A percentile compares a stretch with the other conserved stretches of the same genome.
These are phyloP conservation scores for Tulasnella calospora DNA, from an alignment of 768 basidiomycete genomes.

Conservation along the genomic window DNA sequence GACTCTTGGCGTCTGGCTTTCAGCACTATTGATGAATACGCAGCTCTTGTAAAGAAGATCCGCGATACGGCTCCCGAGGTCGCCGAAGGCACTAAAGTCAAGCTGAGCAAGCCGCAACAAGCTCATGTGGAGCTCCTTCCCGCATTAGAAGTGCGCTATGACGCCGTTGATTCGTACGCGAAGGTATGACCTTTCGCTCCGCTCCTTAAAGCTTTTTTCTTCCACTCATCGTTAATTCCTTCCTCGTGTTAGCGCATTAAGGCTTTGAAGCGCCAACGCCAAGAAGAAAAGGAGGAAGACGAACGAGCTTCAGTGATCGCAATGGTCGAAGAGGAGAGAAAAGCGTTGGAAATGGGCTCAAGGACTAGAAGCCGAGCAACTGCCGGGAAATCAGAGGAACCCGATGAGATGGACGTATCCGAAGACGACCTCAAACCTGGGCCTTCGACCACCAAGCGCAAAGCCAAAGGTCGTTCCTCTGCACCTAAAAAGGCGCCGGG, in stretches of 20 bases:
- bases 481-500: neutral
- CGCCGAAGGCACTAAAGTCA: neutral
- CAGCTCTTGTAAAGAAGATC: slow-evolving; percentile 55
- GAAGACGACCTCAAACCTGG: neutral
- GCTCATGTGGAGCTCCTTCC: neutral
- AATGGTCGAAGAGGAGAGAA: slow-evolving; percentile 5
- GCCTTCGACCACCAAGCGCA: slow-evolving; percentile 9
- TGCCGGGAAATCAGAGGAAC: neutral
- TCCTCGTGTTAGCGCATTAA: neutral
- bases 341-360: neutral
- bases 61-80: slow-evolving; percentile 39
- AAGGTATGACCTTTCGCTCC: neutral
- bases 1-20: neutral
- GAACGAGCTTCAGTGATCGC: neutral
- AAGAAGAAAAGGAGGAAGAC: neutral
- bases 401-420: neutral
- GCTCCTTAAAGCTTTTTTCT: neutral
- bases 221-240: neutral
- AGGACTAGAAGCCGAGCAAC: slow-evolving; percentile 1
- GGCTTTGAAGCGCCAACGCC: neutral
- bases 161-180: neutral
- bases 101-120: neutral
- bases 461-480: neutral
- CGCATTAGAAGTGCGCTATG: neutral
- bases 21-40: slow-evolving; percentile 64